Base-by-base conservation (phyloP, 2,329 filamentous ascomycete genomes). In the Zopfia rhizophila region DNA sequence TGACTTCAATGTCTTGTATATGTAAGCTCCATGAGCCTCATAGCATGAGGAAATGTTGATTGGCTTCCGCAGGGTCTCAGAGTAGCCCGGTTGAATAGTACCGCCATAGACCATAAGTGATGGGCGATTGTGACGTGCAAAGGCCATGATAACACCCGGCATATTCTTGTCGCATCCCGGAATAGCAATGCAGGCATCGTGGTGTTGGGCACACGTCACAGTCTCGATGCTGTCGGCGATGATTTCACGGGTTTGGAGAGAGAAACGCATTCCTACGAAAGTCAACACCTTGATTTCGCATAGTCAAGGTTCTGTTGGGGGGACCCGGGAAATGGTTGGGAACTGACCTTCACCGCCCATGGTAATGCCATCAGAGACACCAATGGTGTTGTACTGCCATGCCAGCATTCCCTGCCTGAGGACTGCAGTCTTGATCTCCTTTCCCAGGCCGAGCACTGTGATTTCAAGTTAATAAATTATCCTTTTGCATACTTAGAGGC, bases 131-230 rank as follows among this genome's bases (percentile, higher is more conserved):
- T 95, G 90, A 45, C 93, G 84, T 11, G 90, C 90, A 65, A 94
- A 91, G 0, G 89, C 91, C 87, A 96, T 96, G 53, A 94, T 80
- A 12, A 90, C 88, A 54, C 92, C 92, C 0, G 92, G 92, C 93
- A 97, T 97, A 72, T 97, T 97, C 82, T 97, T 97, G 77, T 97
- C 92, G 70, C 92, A 97, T 8, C 92, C 92, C 0, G 93, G 91
- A 59, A 97, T 93, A 21, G 90, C 86, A 69, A 97, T 92, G 71
- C 92, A 95, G 47, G 91, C 93, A 69, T 97, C 93, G 72, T 97
- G 91, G 60, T 89, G 88, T 69, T 97, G 92, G 4, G 90, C 93
- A 69, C 88, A 93, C 1, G 91, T 97, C 27, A 96, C 89, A 2
- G 90, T 92, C 76, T 97, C 93, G 64, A 97, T 91, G 58, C 87